Base-by-base conservation (phyloP, 2,329 filamentous ascomycete species). In the Venturia aucupariae region DNA sequence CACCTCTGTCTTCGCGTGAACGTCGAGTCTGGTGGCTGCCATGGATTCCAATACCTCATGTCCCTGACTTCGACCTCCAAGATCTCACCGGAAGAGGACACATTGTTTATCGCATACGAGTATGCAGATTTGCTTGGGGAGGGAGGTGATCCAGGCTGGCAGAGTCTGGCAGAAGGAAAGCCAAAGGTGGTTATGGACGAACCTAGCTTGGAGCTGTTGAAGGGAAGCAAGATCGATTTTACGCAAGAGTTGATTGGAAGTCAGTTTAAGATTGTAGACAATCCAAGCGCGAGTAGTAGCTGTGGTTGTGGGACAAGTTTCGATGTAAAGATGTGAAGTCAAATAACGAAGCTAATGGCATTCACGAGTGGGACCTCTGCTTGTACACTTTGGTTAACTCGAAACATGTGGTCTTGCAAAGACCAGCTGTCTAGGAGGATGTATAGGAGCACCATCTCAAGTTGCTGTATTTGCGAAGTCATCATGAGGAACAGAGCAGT, bases 251-350 rank as follows among this genome's bases (percentile, higher is more conserved):
- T 99, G 77, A 97, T 97, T 72, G 89, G 89, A 32, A 90, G 88
- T 71, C 92, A 97, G 78, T 99, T 99, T 77, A 96, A 96, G 81
- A 92, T 99, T 72, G 87, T 91, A 66, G 92, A 96, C 70, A 99
- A 97, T 72, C 94, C 94, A 0, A 81, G 86, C 48, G 94, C 94
- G 4, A 91, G 89, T 65, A 97, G 92, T 76, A 96, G 90, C 75
- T 99, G 94, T 79, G 94, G 94, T 0, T 99, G 94, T 76, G 94
- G 94, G 8, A 97, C 93, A 19, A 97, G 93, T 74, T 99, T 99
- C 76, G 94, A 97, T 77, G 91, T 97, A 68, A 91, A 92, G 35
- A 41, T 65, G 44, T 65, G 41, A 54, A 19, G 32, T 22, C 46
- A 51, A 51, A 51, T 51, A 3, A 51, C 17, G 46, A n/a, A 51